A percentile compares a stretch with the other conserved stretches of the same genome.
These are phyloP conservation scores for Syncephalastrum racemosum DNA, from an alignment of 371 early-diverging fungal genomes.

Conservation along the genomic window DNA sequence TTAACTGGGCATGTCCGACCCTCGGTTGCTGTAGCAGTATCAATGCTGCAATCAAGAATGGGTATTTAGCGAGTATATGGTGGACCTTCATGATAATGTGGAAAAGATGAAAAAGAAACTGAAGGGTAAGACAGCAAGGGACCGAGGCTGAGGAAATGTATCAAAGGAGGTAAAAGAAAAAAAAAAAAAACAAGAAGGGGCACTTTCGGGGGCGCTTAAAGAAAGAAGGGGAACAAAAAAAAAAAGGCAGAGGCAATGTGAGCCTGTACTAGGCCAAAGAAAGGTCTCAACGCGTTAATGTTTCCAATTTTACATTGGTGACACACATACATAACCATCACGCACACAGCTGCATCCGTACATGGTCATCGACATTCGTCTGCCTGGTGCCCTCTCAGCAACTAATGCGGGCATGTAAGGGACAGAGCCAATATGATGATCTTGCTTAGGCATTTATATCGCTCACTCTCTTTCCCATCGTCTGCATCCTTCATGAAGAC, in stretches of 20 bases:
- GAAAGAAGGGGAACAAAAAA: no score
- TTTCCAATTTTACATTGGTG: neutral
- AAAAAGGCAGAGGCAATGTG: conserved; percentile 5
- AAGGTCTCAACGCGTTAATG: neutral
- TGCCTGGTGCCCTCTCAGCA: no score
- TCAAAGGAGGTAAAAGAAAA: conserved; percentile 3
- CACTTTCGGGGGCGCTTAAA: no score
- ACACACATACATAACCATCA: neutral
- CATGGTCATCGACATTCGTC: no score
- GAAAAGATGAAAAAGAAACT: conserved; percentile 7
- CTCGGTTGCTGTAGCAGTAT: neutral
- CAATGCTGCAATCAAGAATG: conserved; percentile 1
- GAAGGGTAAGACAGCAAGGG: neutral
- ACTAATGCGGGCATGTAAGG: no score
- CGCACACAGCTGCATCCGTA: no score
- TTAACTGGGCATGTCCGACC: neutral
- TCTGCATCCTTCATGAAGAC: no score
- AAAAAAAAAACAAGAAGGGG: conserved; percentile 5
- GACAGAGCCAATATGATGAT: no score
- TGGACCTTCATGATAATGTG: conserved; percentile 10
- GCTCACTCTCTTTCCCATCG: no score
- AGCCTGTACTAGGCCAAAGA: neutral
- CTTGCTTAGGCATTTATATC: no score
- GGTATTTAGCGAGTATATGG: conserved; percentile 5
- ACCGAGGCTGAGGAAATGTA: no score